Evolutionary conservation across 1,139 yeast genomes (phyloP), one percentile per base, ranked within the genome.

Genomic region (Pichia kudriavzevii): DNA sequence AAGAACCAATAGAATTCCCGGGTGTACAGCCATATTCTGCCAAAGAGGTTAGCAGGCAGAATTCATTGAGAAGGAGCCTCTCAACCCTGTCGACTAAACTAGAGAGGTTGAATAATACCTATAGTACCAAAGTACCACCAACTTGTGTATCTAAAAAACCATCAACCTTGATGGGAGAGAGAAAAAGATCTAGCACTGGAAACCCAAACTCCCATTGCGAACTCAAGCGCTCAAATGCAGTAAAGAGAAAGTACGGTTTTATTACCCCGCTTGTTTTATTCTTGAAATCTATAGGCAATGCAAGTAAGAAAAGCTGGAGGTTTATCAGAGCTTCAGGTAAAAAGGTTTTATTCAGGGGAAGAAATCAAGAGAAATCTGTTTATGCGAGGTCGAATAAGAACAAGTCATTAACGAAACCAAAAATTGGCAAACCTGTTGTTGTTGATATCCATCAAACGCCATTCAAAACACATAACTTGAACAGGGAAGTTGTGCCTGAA

Each of bases 181-280:
- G n/a, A n/a, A n/a, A n/a, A n/a, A n/a, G n/a, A n/a, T n/a, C n/a
- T n/a, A n/a, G n/a, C n/a, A n/a, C n/a, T n/a, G n/a, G n/a, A n/a
- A n/a, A n/a, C n/a, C n/a, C n/a, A n/a, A n/a, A n/a, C n/a, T n/a
- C n/a, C n/a, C n/a, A n/a, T n/a, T 42, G 46, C 31, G 47, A 41
- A 25, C 31, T 54, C 16, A 49, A 43, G 26, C 40, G 58, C 27
- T 43, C 53, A 1, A 52, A 52, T 35, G 59, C 59, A 4, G 43
- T 48, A n/a, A 48, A 43, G 31, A 39, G 57, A 22, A 53, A 46
- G 29, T 28, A 41, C 2, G 49, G 53, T 4, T 49, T 55, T 46
- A 30, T 53, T 10, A 42, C 49, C 2, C 31, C 25, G n/a, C 17
- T 52, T 6, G 14, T 40, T 3, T 17, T 18, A 3, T 25, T 53